These are phyloP conservation scores for Penstemon eatonii DNA, from an alignment of 257 asterid species.

Conservation along the genomic window DNA sequence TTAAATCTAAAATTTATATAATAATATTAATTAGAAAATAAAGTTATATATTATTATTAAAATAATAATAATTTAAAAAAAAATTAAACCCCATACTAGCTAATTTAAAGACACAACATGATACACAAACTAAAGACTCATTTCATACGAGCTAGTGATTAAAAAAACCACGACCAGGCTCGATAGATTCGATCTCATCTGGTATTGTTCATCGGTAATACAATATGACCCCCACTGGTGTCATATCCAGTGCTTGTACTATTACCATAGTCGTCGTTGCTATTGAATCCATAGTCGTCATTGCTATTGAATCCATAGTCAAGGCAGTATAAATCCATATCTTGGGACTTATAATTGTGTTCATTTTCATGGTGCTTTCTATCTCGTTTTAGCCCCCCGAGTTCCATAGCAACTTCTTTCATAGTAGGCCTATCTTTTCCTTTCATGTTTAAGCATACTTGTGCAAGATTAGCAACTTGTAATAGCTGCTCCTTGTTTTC, in stretches of 20 bases:
- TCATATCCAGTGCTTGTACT: neutral
- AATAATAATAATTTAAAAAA: too few species aligned
- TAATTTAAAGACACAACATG: too few species aligned
- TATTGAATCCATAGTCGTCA: neutral
- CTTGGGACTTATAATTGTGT: neutral
- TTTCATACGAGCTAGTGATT: too few species aligned
- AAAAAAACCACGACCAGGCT: too few species aligned
- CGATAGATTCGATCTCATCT: neutral
- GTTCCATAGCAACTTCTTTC: slow-evolving; percentile 28
- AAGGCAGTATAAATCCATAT: neutral
- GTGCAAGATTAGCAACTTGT: slow-evolving; percentile 24
- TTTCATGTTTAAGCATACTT: slow-evolving; percentile 21
- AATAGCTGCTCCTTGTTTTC: slow-evolving; percentile 17
- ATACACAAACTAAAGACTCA: too few species aligned
- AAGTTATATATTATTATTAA: too few species aligned
- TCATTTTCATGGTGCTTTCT: slow-evolving; percentile 5
- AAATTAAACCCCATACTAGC: too few species aligned
- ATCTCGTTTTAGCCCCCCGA: neutral
- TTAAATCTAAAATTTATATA: too few species aligned
- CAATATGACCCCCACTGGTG: slow-evolving; percentile 6
- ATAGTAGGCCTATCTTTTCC: slow-evolving; percentile 33
- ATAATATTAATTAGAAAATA: too few species aligned
- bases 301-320: neutral
- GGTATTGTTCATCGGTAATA: neutral
- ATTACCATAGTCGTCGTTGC: neutral